Evolutionary conservation across 2,329 filamentous ascomycete genomes (phyloP), one percentile per base, ranked within the genome.

Genomic region (Xylaria sp.): DNA sequence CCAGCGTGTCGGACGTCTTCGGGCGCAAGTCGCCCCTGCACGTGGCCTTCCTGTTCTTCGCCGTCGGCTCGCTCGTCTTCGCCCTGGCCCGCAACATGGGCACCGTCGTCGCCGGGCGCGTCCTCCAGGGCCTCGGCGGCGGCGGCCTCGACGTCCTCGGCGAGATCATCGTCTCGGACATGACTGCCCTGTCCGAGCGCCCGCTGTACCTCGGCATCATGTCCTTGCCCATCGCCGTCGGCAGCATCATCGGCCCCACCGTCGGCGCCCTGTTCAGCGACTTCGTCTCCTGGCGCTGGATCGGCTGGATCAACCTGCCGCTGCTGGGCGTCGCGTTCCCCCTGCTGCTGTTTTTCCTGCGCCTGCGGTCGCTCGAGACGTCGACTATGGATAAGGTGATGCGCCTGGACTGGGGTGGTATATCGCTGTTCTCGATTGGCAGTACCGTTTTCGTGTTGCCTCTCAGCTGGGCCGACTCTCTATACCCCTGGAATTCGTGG

Each of bases 401-500:
- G 17, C 53, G 61, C 0, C 43, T 74, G 0, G 72, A 74, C 52
- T 70, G 68, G 69, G 40, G 53, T 6, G 72, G 67, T 5, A 69
- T 71, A 54, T 3, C 48, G 1, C 50, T 70, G 4, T 68, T 70
- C 39, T 41, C 60, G 1, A 37, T 60, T 6, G 69, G 66, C 11
- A 54, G 48, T 21, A 66, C 62, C 3, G 18, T 61, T 1, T 66
- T 71, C 18, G 54, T 58, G 1, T 39, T 73, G 13, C 70, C 71
- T 0, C 49, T 74, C 5, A 72, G 68, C 48, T 73, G 71, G 71
- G 71, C 66, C 1, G 67, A 66, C 6, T 39, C 63, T 7, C 19
- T 73, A 29, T 74, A 67, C 47, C 52, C 71, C 1, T 73, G 71
- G 71, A 45, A 46, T 0, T 70, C 68, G 0, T 74, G 66, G 63